A percentile compares a stretch with the other conserved stretches of the same genome.
Conservation (phyloP, 2,329 filamentous ascomycete genomes). For the Pyricularia grisea region DNA sequence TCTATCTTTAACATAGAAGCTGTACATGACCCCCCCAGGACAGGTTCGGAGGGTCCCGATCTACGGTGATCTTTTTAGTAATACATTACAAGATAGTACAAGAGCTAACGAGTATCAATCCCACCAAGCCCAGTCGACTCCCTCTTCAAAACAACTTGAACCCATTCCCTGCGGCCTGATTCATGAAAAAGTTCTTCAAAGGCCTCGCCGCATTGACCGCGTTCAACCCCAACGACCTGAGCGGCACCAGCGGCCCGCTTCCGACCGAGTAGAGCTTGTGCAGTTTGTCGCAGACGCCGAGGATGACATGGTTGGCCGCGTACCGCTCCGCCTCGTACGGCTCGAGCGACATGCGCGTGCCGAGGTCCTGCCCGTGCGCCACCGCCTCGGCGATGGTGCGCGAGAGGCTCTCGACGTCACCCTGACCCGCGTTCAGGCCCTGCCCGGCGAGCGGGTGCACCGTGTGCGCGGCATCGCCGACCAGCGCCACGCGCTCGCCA, state of each 20-base stretch:
- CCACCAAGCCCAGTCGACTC: background rate
- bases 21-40: background rate
- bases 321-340: conserved; percentile 75
- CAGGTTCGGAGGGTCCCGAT: background rate
- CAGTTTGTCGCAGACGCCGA: conserved; percentile 79
- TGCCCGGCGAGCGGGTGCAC: conserved; percentile 92
- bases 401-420: conserved; percentile 73
- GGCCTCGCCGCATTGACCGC: conserved; percentile 66
- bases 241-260: conserved; percentile 68
- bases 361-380: conserved; percentile 78
- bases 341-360: conserved; percentile 68
- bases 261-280: conserved; percentile 85
- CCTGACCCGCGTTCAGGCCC: conserved; percentile 87
- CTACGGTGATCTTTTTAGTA: background rate
- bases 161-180: conserved; percentile 50
- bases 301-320: conserved; percentile 67
- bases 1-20: background rate
- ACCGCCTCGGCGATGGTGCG: conserved; percentile 68
- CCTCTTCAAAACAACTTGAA: conserved; percentile 27
- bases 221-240: conserved; percentile 67
- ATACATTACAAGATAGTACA: background rate
- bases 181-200: conserved; percentile 83
- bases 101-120: background rate
- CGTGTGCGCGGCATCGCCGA: conserved; percentile 92
- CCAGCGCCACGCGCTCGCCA: conserved; percentile 78